Conservation (phyloP, 73 alveolate species). For the Halteria grandinella region DNA sequence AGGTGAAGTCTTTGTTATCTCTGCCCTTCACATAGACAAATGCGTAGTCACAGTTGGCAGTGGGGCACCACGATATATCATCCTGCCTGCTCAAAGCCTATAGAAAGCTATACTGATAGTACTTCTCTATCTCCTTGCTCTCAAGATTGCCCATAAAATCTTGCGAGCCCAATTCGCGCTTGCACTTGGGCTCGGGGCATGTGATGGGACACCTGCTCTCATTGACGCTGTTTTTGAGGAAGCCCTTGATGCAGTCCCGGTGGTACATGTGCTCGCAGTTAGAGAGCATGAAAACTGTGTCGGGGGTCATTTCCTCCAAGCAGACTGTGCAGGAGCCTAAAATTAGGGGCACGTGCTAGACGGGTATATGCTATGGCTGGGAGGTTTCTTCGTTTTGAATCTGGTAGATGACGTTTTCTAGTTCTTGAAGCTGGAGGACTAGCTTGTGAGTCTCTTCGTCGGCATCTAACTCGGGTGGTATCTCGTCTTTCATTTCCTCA, state of each 20-base stretch:
- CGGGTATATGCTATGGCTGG: no score
- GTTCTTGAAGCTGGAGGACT: no score
- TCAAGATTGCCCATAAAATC: neutral
- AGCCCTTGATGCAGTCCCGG: neutral
- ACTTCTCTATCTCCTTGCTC: neutral
- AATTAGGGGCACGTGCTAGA: no score
- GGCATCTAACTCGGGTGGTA: no score
- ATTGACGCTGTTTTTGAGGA: neutral
- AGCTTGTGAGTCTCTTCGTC: no score
- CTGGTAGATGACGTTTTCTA: no score
- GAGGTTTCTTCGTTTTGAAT: no score
- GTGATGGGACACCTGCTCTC: neutral
- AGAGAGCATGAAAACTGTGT: neutral
- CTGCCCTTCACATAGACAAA: constrained; percentile 61
- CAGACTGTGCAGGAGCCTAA: no score
- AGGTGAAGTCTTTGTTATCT: constrained; percentile 26
- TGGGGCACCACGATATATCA: constrained; percentile 69
- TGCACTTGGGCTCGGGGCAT: neutral
- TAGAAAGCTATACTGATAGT: constrained; percentile 1
- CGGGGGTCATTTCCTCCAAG: neutral
- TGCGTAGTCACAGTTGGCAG: constrained; percentile 67
- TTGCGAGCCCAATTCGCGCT: neutral
- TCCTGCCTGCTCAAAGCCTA: neutral
- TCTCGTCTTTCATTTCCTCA: no score
- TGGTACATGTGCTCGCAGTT: neutral